Conservation (phyloP, 2,329 filamentous ascomycete genomes). For the Aspergillus hiratsukae region DNA sequence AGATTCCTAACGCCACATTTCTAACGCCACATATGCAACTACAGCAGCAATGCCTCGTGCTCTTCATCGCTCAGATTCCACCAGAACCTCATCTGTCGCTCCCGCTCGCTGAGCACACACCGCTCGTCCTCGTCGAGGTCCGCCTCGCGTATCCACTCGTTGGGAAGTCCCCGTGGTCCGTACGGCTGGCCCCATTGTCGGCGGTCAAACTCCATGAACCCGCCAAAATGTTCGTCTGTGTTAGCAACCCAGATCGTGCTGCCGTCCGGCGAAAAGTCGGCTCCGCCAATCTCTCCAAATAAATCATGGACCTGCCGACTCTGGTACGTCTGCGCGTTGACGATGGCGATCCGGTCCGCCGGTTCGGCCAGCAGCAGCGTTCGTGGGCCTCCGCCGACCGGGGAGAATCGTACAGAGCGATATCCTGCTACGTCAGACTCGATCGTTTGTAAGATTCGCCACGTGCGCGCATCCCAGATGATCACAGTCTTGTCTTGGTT, state of each 20-base stretch:
- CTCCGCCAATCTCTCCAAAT: slow-evolving; percentile 44
- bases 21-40: not conserved
- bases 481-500: slow-evolving; percentile 45
- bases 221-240: slow-evolving; percentile 40
- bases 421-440: slow-evolving; percentile 44
- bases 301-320: slow-evolving; percentile 43
- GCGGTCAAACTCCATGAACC: slow-evolving; percentile 43
- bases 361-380: slow-evolving; percentile 42
- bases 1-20: not conserved
- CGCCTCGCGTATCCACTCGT: slow-evolving; percentile 35
- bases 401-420: slow-evolving; percentile 41
- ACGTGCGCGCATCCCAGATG: slow-evolving; percentile 44
- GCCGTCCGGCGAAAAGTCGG: slow-evolving; percentile 41
- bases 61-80: slow-evolving; percentile 30
- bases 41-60: slow-evolving; percentile 33
- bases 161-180: slow-evolving; percentile 30
- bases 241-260: slow-evolving; percentile 42
- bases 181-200: slow-evolving; percentile 34
- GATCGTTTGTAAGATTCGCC: slow-evolving; percentile 36
- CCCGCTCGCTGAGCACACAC: slow-evolving; percentile 30
- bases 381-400: slow-evolving; percentile 40
- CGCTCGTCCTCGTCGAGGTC: slow-evolving; percentile 33
- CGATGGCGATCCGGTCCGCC: slow-evolving; percentile 42
- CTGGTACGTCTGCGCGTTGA: slow-evolving; percentile 41
- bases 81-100: slow-evolving; percentile 32